Evolutionary conservation across 1,139 yeast species (phyloP).

Genomic region (Sugiyamaella sp.): DNA sequence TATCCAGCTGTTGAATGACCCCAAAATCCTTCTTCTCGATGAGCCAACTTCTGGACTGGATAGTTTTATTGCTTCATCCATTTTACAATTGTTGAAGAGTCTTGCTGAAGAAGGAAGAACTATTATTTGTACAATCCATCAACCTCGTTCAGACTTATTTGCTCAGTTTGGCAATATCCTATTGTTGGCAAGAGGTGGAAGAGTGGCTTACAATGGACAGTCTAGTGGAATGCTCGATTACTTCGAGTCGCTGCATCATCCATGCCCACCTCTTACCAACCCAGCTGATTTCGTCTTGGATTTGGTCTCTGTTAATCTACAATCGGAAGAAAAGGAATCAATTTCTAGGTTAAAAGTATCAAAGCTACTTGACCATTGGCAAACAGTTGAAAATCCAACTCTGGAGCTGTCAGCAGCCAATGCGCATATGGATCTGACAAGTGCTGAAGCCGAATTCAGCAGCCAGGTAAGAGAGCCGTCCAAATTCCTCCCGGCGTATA

Average conservation of each 20-base stretch:
- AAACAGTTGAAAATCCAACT: conserved; percentile 6
- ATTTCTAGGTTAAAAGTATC: conserved; percentile 44
- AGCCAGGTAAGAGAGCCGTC: conserved; percentile 39
- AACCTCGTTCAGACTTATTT: conserved; percentile 72
- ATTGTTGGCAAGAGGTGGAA: conserved; percentile 72
- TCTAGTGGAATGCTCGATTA: conserved; percentile 48
- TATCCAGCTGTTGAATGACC: conserved; percentile 70
- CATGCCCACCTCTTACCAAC: conserved; percentile 62
- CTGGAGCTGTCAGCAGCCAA: conserved; percentile 4
- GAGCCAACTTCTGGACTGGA: conserved; percentile 92
- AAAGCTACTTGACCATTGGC: conserved; percentile 38
- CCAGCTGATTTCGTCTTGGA: conserved; percentile 77
- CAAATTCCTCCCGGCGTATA: conserved; percentile 44
- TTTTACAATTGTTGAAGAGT: conserved; percentile 60
- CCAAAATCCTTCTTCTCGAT: conserved; percentile 72
- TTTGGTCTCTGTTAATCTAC: conserved; percentile 55
- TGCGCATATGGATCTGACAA: conserved; percentile 9
- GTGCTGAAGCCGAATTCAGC: conserved; percentile 24
- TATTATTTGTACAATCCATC: conserved; percentile 78
- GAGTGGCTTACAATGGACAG: conserved; percentile 59
- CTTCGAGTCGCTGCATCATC: conserved; percentile 53
- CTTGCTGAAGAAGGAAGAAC: conserved; percentile 69
- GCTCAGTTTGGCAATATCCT: conserved; percentile 65
- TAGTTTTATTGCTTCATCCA: conserved; percentile 74
- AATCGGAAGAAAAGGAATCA: conserved; percentile 44